These are phyloP conservation scores for Trichophyton verrucosum DNA, from an alignment of 2,329 filamentous ascomycete species.

Conservation along the genomic window DNA sequence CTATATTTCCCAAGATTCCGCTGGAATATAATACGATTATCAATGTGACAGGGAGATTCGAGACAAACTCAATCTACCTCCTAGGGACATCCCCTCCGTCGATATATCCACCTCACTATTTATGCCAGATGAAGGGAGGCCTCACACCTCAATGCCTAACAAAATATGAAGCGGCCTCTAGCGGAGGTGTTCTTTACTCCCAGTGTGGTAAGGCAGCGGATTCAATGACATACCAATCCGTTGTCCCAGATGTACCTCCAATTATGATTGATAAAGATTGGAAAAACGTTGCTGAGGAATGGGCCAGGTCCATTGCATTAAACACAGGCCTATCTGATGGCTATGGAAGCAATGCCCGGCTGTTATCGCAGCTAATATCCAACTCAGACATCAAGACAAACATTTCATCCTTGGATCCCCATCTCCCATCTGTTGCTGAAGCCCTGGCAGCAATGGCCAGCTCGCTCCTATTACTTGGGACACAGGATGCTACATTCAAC, in stretches of 20 bases:
- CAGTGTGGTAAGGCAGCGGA: constrained; percentile 50
- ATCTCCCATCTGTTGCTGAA: constrained; percentile 58
- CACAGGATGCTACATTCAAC: constrained; percentile 48
- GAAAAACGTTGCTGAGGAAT: constrained; percentile 43
- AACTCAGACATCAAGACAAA: constrained; percentile 18
- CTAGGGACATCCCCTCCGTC: constrained; percentile 41
- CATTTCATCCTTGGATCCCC: constrained; percentile 32
- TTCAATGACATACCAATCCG: constrained; percentile 39
- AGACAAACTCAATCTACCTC: constrained; percentile 50
- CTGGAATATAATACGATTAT: constrained; percentile 53
- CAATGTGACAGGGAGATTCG: constrained; percentile 34
- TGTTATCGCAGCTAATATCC: constrained; percentile 46
- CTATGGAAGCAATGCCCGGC: constrained; percentile 47
- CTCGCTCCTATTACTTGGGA: constrained; percentile 51
- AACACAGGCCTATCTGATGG: constrained; percentile 43
- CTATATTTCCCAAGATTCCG: constrained; percentile 45
- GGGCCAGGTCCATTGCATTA: constrained; percentile 45
- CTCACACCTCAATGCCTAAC: constrained; percentile 57
- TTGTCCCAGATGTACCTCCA: constrained; percentile 19
- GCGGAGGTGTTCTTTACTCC: constrained; percentile 48
- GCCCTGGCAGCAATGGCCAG: constrained; percentile 58
- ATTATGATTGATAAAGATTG: constrained; percentile 36
- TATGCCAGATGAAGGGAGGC: constrained; percentile 57
- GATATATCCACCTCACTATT: constrained; percentile 42
- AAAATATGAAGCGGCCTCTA: constrained; percentile 38